Conservation (phyloP, 139 green algal species). For the Gonium pectorale region DNA sequence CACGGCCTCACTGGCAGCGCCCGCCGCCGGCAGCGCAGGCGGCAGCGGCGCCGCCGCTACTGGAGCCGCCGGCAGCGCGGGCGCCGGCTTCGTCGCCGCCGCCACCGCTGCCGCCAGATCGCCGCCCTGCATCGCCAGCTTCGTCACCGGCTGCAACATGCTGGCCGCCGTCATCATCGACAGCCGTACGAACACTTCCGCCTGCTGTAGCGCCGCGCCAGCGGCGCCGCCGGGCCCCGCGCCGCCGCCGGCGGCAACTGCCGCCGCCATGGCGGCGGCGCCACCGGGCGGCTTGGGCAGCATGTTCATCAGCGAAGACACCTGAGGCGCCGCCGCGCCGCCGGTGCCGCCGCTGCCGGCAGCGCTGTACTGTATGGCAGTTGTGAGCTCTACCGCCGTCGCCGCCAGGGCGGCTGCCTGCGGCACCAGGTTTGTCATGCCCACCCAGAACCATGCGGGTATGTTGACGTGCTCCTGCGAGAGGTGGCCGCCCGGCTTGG, state of each 20-base stretch:
- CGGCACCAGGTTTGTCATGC: slow-evolving; percentile 31
- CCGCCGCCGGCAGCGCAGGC: background rate
- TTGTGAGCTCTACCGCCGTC: background rate
- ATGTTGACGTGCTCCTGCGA: slow-evolving; percentile 32
- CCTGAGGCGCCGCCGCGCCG: background rate
- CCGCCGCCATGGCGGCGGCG: background rate
- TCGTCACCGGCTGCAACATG: slow-evolving; percentile 21
- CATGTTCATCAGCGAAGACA: background rate
- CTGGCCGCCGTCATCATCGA: slow-evolving; percentile 16
- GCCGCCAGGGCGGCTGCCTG: slow-evolving; percentile 7
- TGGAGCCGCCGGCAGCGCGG: background rate
- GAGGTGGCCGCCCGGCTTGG: background rate
- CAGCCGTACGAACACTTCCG: slow-evolving; percentile 36
- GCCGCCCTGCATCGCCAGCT: slow-evolving; percentile 9
- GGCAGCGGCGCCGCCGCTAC: background rate
- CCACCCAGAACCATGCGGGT: slow-evolving; percentile 31
- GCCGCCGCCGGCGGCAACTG: background rate
- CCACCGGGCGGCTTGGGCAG: slow-evolving; percentile 15
- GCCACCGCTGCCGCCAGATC: slow-evolving; percentile 23
- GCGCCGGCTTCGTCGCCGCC: slow-evolving; percentile 27
- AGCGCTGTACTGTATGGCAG: background rate
- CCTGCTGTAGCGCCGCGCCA: background rate
- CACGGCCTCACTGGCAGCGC: background rate
- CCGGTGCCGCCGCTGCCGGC: background rate
- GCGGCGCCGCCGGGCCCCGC: no score